Percentiles rank a stretch among this genome's conserved stretches.
These are phyloP conservation scores for Cystobasidium slooffiae DNA, from an alignment of 1,284 basidiomycete genomes.

Conservation along the genomic window DNA sequence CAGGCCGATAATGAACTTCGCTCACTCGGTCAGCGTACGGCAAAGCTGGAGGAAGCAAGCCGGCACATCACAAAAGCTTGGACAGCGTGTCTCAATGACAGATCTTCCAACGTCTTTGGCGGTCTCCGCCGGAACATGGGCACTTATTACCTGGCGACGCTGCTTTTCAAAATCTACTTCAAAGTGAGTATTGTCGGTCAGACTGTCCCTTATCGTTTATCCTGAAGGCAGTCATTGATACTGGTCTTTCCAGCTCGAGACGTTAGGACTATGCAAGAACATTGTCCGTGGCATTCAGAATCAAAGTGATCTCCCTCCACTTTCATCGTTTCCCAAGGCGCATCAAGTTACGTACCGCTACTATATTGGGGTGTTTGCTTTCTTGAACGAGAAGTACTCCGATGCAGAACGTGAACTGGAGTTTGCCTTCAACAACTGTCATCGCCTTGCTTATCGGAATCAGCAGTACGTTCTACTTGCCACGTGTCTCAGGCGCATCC, in stretches of 20 bases:
- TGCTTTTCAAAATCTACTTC: constrained; percentile 94
- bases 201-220: not conserved
- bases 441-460: constrained; percentile 69
- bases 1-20: constrained; percentile 41
- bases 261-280: constrained; percentile 88
- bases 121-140: constrained; percentile 85
- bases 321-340: constrained; percentile 74
- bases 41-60: constrained; percentile 88
- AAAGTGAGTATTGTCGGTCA: constrained; percentile 63
- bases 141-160: constrained; percentile 88
- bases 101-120: constrained; percentile 66
- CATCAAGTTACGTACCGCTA: constrained; percentile 90
- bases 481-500: not conserved
- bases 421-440: constrained; percentile 79
- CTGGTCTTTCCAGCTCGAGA: constrained; percentile 68
- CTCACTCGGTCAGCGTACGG: constrained; percentile 62
- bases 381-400: constrained; percentile 86
- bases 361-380: constrained; percentile 90
- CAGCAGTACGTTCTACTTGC: constrained; percentile 68
- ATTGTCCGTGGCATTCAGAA: constrained; percentile 80
- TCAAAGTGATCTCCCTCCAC: constrained; percentile 77
- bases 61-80: constrained; percentile 90
- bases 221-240: not conserved
- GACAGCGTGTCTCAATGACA: constrained; percentile 73
- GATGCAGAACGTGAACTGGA: constrained; percentile 84